phyloP scores from a whole-genome alignment of 805 yeast genomes.

The Kuraishia piskuri region DNA sequence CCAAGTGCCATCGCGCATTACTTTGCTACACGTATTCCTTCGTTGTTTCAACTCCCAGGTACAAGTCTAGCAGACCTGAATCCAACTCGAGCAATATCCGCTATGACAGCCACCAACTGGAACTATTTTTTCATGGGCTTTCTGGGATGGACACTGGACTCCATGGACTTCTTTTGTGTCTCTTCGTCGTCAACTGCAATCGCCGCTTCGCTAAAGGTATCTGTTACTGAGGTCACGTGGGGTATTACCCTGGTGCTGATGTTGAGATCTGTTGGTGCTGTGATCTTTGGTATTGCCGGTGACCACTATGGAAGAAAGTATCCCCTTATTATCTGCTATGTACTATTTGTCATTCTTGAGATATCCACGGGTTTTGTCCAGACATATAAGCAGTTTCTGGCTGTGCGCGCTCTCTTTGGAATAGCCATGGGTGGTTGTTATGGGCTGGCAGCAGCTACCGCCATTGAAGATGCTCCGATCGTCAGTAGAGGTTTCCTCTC shows the following conservation, averaged over 20 bases:
- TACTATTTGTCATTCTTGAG: slow-evolving; percentile 40
- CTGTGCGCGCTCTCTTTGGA: slow-evolving; percentile 56
- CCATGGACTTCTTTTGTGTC: slow-evolving; percentile 54
- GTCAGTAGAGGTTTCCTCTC: slow-evolving; percentile 50
- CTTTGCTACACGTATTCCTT: slow-evolving; percentile 36
- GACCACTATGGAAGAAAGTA: slow-evolving; percentile 55
- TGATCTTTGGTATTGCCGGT: slow-evolving; percentile 50
- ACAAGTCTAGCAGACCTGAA: slow-evolving; percentile 32
- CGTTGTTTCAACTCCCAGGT: slow-evolving; percentile 39
- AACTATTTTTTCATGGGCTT: slow-evolving; percentile 44
- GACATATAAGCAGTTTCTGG: slow-evolving; percentile 48
- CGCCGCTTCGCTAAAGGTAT: slow-evolving; percentile 33
- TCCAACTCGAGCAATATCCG: slow-evolving; percentile 50
- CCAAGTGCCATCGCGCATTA: slow-evolving; percentile 25
- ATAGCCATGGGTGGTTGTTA: slow-evolving; percentile 49
- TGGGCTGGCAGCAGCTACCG: slow-evolving; percentile 45
- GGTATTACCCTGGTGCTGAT: slow-evolving; percentile 59
- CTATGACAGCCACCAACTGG: slow-evolving; percentile 48
- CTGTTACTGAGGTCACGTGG: slow-evolving; percentile 50
- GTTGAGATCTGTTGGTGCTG: slow-evolving; percentile 61
- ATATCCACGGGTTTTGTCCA: slow-evolving; percentile 56
- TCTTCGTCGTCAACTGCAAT: slow-evolving; percentile 40
- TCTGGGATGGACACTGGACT: slow-evolving; percentile 57
- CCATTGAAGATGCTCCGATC: slow-evolving; percentile 45
- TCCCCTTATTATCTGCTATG: slow-evolving; percentile 41